phyloP scores from a whole-genome alignment of 257 asterid species.

The Plantago major region DNA sequence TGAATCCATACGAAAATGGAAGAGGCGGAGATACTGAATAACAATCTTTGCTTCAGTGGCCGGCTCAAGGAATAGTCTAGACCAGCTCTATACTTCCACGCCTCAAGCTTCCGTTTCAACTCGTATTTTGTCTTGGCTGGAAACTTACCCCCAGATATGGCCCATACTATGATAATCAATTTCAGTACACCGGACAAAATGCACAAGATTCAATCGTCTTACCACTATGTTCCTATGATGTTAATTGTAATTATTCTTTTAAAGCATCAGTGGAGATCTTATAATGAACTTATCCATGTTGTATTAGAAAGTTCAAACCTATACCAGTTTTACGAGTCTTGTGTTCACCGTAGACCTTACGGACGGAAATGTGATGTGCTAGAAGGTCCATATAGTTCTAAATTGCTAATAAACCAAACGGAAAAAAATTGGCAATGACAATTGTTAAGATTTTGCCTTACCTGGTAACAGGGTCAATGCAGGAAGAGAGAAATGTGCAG shows the following conservation, averaged over 20 bases:
- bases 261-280: no score
- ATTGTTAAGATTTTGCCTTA: constrained; percentile 18
- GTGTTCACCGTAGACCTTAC: no score
- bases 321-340: no score
- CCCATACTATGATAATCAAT: constrained; percentile 32
- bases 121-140: constrained; percentile 56
- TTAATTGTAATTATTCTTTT: no score
- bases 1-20: no score
- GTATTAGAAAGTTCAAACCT: no score
- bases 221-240: no score
- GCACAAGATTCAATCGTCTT: no score
- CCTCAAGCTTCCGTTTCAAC: constrained; percentile 81
- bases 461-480: constrained; percentile 67
- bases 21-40: no score
- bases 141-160: constrained; percentile 42
- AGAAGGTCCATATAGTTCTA: no score
- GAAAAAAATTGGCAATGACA: background rate
- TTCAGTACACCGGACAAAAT: background rate
- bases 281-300: no score
- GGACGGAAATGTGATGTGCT: no score
- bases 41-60: background rate
- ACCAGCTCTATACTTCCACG: constrained; percentile 98
- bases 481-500: constrained; percentile 72
- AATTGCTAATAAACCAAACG: background rate
- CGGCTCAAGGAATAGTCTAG: constrained; percentile 57